Percentiles rank a stretch among this genome's conserved stretches.
These are phyloP conservation scores for Chionographis japonica DNA, from an alignment of 106 monocot genomes.

Conservation along the genomic window DNA sequence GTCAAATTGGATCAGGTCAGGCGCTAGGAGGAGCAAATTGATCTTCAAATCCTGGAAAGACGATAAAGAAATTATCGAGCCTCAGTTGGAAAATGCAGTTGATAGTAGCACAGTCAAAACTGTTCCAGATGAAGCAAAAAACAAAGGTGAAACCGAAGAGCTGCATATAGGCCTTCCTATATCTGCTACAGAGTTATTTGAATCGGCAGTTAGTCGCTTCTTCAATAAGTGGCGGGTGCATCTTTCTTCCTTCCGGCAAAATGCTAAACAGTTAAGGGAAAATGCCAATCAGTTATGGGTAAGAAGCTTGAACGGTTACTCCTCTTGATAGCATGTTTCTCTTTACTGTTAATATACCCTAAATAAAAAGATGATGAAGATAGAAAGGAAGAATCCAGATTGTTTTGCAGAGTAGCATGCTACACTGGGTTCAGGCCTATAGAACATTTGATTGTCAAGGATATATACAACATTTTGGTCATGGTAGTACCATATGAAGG, in stretches of 20 bases:
- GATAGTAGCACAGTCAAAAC: constrained; percentile 13
- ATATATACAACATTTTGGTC: no score
- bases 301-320: constrained; percentile 17
- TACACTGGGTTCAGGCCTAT: no score
- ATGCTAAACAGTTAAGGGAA: constrained; percentile 22
- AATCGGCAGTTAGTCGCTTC: constrained; percentile 42
- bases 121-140: constrained; percentile 21
- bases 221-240: constrained; percentile 40
- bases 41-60: constrained; percentile 67
- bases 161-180: constrained; percentile 18
- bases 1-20: constrained; percentile 65
- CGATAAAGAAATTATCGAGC: constrained; percentile 66
- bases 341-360: background rate
- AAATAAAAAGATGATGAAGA: no score
- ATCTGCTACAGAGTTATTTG: constrained; percentile 45
- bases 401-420: no score
- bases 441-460: no score
- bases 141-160: constrained; percentile 19
- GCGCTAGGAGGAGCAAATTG: constrained; percentile 59
- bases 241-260: constrained; percentile 39
- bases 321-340: background rate
- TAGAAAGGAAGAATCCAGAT: no score
- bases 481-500: no score
- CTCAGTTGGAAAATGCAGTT: constrained; percentile 43
- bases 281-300: constrained; percentile 52